phyloP scores from a whole-genome alignment of 805 yeast genomes.

The Lipomyces sp. region DNA sequence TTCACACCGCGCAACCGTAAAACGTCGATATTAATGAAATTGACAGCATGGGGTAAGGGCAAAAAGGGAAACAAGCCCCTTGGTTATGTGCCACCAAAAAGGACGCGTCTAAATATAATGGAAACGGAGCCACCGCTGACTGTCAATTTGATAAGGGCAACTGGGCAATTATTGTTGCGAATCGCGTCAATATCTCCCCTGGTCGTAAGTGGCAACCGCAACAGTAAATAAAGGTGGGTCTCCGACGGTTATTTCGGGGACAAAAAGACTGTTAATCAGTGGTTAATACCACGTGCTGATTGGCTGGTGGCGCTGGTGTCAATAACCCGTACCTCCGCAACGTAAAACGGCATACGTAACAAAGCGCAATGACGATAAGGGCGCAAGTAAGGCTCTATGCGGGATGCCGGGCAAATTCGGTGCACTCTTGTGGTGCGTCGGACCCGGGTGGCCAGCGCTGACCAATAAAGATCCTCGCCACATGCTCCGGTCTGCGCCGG shows the following conservation, averaged over 20 bases:
- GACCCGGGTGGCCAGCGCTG: not conserved
- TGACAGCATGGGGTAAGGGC: no score
- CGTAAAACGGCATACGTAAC: not conserved
- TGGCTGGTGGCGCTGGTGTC: constrained; percentile 2
- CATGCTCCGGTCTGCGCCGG: not conserved
- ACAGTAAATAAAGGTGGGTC: no score
- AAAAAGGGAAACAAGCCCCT: no score
- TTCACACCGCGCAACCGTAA: no score
- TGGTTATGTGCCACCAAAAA: no score
- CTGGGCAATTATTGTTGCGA: no score
- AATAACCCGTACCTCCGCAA: not conserved
- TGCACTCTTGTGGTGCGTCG: not conserved
- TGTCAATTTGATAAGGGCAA: no score
- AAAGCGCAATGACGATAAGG: not conserved
- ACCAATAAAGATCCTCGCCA: not conserved
- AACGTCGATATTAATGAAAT: no score
- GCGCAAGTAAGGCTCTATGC: not conserved
- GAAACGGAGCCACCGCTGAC: no score
- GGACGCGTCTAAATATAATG: no score
- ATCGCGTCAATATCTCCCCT: no score
- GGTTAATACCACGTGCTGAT: not conserved
- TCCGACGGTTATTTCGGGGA: not conserved
- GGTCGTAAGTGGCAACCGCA: no score
- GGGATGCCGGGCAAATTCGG: not conserved
- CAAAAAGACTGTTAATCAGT: not conserved